Conservation (phyloP, 2,329 filamentous ascomycete species). For the Chaetothyriales sp. region DNA sequence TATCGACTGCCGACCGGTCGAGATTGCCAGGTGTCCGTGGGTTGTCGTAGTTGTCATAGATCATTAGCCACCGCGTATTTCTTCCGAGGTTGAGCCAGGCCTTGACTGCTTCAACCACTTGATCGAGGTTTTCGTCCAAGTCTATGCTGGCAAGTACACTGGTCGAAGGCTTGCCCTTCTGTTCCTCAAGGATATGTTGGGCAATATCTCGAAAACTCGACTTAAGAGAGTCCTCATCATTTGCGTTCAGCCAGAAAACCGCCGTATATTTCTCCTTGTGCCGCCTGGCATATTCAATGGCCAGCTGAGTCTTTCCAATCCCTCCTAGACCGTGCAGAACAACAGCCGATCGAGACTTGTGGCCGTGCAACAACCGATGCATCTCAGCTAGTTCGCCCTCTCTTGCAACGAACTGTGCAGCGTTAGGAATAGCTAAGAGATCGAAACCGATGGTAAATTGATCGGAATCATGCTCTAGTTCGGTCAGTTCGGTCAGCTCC, state of each 20-base stretch:
- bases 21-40: conserved; percentile 3
- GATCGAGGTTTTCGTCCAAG: conserved; percentile 3
- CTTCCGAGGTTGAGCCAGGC: conserved; percentile 10
- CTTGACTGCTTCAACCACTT: conserved; percentile 1
- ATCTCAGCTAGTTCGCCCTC: conserved; percentile 15
- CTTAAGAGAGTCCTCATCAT: conserved; percentile 23
- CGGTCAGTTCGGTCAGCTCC: conserved; percentile 5
- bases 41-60: conserved; percentile 18
- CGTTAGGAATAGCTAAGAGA: conserved; percentile 9
- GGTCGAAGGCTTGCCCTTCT: background rate
- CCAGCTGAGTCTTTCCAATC: conserved; percentile 34
- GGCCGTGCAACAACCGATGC: conserved; percentile 8
- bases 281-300: conserved; percentile 24
- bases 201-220: conserved; percentile 16
- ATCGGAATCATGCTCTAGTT: conserved; percentile 4
- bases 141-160: conserved; percentile 1
- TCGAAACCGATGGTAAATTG: conserved; percentile 8
- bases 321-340: conserved; percentile 30
- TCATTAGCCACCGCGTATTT: conserved; percentile 16
- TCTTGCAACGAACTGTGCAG: conserved; percentile 12
- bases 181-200: background rate
- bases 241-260: conserved; percentile 32
- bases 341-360: background rate
- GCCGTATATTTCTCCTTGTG: conserved; percentile 25
- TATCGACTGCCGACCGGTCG: conserved; percentile 6